Evolutionary conservation across 164 flowering plant species (phyloP).

Genomic region (Vitis vinifera): ASM3070453v1 NC_081811.1:1909501-1910000

Average conservation of each 20-base stretch:
- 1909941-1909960: conserved; percentile 12
- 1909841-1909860: background rate
- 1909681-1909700: background rate
- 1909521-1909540: conserved; percentile 1
- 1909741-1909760: background rate
- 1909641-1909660: background rate
- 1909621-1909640: conserved; percentile 22
- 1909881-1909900: conserved; percentile 11
- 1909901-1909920: conserved; percentile 9
- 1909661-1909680: background rate
- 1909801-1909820: conserved; percentile 8
- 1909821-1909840: background rate
- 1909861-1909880: background rate
- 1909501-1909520: background rate
- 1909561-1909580: conserved; percentile 16
- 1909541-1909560: conserved; percentile 2
- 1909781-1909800: background rate
- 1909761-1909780: background rate
- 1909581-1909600: conserved; percentile 52
- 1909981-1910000: conserved; percentile 12
- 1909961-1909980: conserved; percentile 17
- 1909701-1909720: conserved; percentile 16
- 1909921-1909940: conserved; percentile 8
- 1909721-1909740: background rate
- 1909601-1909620: conserved; percentile 37